phyloP scores from a whole-genome alignment of 106 monocot species.

The Dioscorea alata region DNA sequence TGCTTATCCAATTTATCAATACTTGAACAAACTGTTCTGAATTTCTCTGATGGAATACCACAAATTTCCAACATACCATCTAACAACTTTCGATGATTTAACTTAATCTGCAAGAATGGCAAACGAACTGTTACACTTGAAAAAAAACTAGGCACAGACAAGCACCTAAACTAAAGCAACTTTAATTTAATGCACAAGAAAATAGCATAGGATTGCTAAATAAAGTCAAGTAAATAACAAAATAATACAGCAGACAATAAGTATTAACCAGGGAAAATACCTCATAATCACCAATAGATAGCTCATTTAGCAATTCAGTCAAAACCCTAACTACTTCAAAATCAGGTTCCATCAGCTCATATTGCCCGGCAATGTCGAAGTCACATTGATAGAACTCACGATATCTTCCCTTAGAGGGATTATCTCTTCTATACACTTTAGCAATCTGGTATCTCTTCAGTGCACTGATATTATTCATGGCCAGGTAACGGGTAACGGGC shows the following conservation, averaged over 20 bases:
- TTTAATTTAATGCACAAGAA: neutral
- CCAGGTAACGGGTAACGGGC: slow-evolving; percentile 86
- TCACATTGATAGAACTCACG: slow-evolving; percentile 99
- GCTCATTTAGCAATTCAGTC: slow-evolving; percentile 70
- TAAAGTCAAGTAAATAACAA: neutral
- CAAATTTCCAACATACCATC: slow-evolving; percentile 99
- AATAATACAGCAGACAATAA: too few relatives aligned
- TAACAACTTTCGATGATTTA: slow-evolving; percentile 88
- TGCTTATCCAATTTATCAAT: slow-evolving; percentile 98
- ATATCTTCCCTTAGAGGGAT: slow-evolving; percentile 93
- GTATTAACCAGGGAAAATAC: slow-evolving; percentile 16
- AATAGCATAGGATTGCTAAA: neutral
- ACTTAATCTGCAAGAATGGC: slow-evolving; percentile 63
- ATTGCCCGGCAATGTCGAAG: slow-evolving; percentile 92
- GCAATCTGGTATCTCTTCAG: slow-evolving; percentile 94
- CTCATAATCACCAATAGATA: slow-evolving; percentile 89
- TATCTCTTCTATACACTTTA: slow-evolving; percentile 97
- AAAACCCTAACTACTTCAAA: slow-evolving; percentile 90
- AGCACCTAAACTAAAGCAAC: neutral
- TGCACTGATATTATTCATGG: slow-evolving; percentile 79
- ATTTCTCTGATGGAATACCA: slow-evolving; percentile 89
- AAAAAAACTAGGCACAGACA: neutral
- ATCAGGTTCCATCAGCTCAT: slow-evolving; percentile 87
- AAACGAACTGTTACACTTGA: neutral
- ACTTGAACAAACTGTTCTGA: slow-evolving; percentile 98